These are phyloP conservation scores for Somion occarium DNA, from an alignment of 1,284 basidiomycete species.

Conservation along the genomic window DNA sequence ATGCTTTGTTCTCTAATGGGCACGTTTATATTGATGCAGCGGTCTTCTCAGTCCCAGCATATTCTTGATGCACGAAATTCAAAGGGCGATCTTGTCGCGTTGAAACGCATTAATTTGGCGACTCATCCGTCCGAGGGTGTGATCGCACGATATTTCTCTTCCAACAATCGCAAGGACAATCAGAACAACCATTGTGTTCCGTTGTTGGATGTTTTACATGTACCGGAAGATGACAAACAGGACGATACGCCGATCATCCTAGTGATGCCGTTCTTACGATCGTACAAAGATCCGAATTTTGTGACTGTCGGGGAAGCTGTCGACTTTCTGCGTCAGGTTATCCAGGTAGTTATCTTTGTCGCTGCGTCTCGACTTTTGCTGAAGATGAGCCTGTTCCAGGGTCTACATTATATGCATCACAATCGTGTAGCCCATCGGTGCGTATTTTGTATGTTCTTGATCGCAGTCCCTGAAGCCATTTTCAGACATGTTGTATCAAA, in stretches of 20 bases:
- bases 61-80: neutral
- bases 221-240: neutral
- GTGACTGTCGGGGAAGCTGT: neutral
- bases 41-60: no score
- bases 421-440: conserved; percentile 1
- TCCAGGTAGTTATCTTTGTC: conserved; percentile 1
- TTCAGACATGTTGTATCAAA: no score
- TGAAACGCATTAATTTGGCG: neutral
- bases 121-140: neutral
- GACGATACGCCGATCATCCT: neutral
- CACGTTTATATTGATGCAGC: no score
- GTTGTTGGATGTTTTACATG: neutral
- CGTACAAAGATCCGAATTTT: neutral
- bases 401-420: conserved; percentile 1
- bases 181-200: neutral
- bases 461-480: neutral
- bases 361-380: neutral
- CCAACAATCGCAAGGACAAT: neutral
- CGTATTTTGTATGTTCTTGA: neutral
- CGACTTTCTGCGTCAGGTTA: neutral
- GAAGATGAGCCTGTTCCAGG: neutral
- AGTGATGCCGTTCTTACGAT: neutral
- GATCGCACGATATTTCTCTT: neutral
- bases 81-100: neutral
- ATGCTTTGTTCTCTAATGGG: neutral